phyloP scores from a whole-genome alignment of 257 asterid species.

The Capsicum rhomboideum region DNA sequence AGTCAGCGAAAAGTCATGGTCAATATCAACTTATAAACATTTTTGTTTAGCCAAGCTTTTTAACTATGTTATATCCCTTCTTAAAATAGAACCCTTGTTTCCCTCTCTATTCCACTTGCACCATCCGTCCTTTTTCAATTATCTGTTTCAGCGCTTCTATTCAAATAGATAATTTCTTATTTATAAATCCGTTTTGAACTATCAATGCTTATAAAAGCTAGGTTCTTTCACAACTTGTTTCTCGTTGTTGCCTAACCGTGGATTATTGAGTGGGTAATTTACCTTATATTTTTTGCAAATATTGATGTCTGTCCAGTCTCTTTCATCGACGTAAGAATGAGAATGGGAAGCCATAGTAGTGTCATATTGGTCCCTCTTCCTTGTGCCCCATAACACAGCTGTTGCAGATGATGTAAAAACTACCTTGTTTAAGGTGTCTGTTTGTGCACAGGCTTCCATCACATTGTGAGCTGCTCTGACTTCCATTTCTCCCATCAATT shows the following conservation, averaged over 20 bases:
- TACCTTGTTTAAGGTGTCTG: constrained; percentile 70
- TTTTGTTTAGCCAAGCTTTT: too few species aligned
- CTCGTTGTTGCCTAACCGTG: background rate
- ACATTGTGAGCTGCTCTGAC: constrained; percentile 97
- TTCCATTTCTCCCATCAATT: constrained; percentile 76
- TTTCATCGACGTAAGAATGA: constrained; percentile 34
- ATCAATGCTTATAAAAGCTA: background rate
- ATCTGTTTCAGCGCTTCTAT: too few species aligned
- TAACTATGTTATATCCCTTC: too few species aligned
- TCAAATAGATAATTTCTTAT: too few species aligned
- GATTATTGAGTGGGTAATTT: background rate
- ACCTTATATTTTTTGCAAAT: constrained; percentile 83
- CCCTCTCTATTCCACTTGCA: too few species aligned
- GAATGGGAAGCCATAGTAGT: constrained; percentile 12
- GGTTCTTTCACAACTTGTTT: background rate
- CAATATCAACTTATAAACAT: background rate
- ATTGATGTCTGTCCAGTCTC: constrained; percentile 73
- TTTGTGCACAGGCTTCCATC: constrained; percentile 94
- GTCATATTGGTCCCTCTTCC: constrained; percentile 16
- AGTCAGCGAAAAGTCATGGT: background rate
- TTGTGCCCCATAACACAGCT: constrained; percentile 63
- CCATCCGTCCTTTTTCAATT: too few species aligned
- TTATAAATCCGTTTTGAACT: background rate
- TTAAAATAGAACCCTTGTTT: too few species aligned
- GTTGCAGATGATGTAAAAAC: constrained; percentile 89